Conservation (phyloP, 805 yeast genomes). For the Ogataea ganodermae region DNA sequence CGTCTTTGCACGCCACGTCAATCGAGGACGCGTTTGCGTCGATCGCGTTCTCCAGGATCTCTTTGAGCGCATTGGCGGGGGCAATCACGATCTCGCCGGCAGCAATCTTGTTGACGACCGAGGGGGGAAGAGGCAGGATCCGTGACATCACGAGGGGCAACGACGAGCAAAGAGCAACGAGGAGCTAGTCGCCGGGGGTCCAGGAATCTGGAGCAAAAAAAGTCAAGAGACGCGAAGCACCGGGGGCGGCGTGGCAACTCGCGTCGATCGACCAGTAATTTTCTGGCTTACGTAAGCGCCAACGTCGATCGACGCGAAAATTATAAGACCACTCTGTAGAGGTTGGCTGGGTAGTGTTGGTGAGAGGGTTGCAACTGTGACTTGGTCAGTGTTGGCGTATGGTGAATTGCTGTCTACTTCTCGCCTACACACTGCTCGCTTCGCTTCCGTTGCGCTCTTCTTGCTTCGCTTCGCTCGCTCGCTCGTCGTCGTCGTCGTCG, state of each 20-base stretch:
- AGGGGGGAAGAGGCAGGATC: constrained; percentile 50
- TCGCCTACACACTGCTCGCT: background rate
- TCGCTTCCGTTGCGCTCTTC: background rate
- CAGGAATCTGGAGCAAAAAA: no score
- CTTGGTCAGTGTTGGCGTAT: no score
- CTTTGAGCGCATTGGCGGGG: constrained; percentile 93
- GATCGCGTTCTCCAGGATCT: constrained; percentile 85
- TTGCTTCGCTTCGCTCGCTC: background rate
- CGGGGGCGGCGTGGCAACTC: no score
- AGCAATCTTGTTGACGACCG: constrained; percentile 88
- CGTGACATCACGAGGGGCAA: constrained; percentile 11
- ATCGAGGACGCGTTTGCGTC: constrained; percentile 79
- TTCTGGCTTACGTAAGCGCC: no score
- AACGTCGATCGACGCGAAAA: no score
- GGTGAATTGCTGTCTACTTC: no score
- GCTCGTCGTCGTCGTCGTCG: background rate
- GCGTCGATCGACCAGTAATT: background rate
- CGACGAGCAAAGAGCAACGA: background rate
- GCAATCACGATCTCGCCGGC: constrained; percentile 96
- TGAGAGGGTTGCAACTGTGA: no score
- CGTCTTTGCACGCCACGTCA: constrained; percentile 84
- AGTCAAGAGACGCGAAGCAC: no score
- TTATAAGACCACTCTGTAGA: no score
- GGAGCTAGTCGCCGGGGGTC: background rate
- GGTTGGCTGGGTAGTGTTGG: no score